Conservation (phyloP, 164 flowering plant species). For the Brasenia schreberi region DNA sequence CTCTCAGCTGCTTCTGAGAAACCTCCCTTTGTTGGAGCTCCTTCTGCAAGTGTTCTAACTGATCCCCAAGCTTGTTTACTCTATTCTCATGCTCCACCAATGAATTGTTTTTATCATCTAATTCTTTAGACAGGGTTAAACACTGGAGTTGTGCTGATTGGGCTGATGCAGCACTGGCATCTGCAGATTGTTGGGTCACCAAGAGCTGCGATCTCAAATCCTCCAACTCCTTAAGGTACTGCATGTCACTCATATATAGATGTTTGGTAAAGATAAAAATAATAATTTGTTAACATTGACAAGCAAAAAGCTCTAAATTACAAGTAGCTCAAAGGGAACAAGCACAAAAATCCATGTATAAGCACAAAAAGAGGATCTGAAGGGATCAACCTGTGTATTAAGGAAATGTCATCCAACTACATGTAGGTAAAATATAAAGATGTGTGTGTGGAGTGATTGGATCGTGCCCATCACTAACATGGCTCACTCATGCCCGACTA, state of each 20-base stretch:
- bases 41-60: slow-evolving; percentile 60
- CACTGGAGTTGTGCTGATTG: slow-evolving; percentile 72
- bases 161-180: slow-evolving; percentile 70
- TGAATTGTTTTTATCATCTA: slow-evolving; percentile 54
- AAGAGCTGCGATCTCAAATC: slow-evolving; percentile 47
- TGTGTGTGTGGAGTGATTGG: too few relatives aligned
- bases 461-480: too few relatives aligned
- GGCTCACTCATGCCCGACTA: too few relatives aligned
- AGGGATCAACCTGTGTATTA: too few relatives aligned
- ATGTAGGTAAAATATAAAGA: too few relatives aligned
- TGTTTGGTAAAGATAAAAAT: not conserved
- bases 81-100: slow-evolving; percentile 65
- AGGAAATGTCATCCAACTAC: too few relatives aligned
- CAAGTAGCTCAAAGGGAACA: too few relatives aligned
- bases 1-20: slow-evolving; percentile 75
- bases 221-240: slow-evolving; percentile 65
- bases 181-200: slow-evolving; percentile 53
- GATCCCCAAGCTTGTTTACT: slow-evolving; percentile 61
- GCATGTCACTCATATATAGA: slow-evolving; percentile 2
- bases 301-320: too few relatives aligned
- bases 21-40: slow-evolving; percentile 69
- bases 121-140: slow-evolving; percentile 38
- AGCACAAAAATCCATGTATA: too few relatives aligned
- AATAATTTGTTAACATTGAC: too few relatives aligned
- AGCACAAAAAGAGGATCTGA: too few relatives aligned